These are phyloP conservation scores for Coelastrella sp. DNA, from an alignment of 139 green algal species.

Conservation along the genomic window DNA sequence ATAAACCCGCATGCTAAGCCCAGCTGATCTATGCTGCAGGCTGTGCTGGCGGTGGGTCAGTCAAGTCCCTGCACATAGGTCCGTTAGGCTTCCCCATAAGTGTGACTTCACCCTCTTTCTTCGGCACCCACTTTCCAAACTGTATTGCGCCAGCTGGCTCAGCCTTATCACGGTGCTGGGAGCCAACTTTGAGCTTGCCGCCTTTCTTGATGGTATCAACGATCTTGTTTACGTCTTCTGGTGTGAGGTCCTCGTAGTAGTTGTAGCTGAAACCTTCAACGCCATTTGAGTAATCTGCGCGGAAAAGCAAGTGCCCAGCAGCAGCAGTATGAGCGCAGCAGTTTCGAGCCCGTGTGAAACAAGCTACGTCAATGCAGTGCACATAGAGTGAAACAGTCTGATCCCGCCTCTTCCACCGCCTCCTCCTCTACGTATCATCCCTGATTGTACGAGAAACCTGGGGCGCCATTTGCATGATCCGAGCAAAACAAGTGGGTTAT, in stretches of 20 bases:
- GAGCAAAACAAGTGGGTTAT: no score
- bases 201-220: slow-evolving; percentile 87
- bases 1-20: no score
- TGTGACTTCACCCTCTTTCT: slow-evolving; percentile 56
- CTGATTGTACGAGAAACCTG: no score
- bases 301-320: background rate
- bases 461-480: no score
- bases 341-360: no score
- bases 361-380: no score
- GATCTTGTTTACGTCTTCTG: slow-evolving; percentile 82
- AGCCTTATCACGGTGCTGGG: slow-evolving; percentile 82
- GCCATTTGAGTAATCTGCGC: slow-evolving; percentile 57
- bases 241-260: slow-evolving; percentile 98
- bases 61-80: slow-evolving; percentile 84
- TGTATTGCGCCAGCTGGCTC: slow-evolving; percentile 82
- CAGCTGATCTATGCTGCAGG: background rate
- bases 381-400: no score
- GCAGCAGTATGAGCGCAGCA: no score
- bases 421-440: no score
- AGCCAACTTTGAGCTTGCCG: slow-evolving; percentile 61
- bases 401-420: no score
- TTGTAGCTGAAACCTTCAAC: slow-evolving; percentile 91
- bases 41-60: slow-evolving; percentile 11
- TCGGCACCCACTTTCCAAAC: slow-evolving; percentile 80
- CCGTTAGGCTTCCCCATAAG: slow-evolving; percentile 66